A percentile compares a stretch with the other conserved stretches of the same genome.
phyloP scores from a whole-genome alignment of 768 basidiomycete species.

The Strobilomyces dryophilus region DNA sequence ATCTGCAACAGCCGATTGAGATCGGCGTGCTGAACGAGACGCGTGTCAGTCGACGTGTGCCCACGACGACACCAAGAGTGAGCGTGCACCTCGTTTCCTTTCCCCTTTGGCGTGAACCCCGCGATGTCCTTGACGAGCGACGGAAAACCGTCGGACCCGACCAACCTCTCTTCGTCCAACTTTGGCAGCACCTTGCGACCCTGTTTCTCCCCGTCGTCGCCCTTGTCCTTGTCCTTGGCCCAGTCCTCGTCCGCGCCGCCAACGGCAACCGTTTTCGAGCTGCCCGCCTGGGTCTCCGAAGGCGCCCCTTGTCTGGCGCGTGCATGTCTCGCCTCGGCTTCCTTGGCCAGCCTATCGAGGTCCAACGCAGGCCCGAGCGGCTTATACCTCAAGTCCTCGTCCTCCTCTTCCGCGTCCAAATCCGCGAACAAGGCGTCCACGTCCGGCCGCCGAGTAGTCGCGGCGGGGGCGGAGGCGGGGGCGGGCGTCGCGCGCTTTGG shows the following conservation, averaged over 20 bases:
- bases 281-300: slow-evolving; percentile 45
- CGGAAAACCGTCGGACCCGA: slow-evolving; percentile 76
- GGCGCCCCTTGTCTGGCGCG: slow-evolving; percentile 27
- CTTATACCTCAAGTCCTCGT: slow-evolving; percentile 39
- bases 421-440: slow-evolving; percentile 44
- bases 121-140: slow-evolving; percentile 72
- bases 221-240: slow-evolving; percentile 10
- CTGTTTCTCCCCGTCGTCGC: slow-evolving; percentile 26
- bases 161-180: slow-evolving; percentile 72
- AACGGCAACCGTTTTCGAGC: slow-evolving; percentile 33
- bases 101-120: slow-evolving; percentile 77
- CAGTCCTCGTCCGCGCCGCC: slow-evolving; percentile 17
- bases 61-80: not conserved
- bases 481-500: slow-evolving; percentile 22
- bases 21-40: slow-evolving; percentile 60
- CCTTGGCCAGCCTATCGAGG: slow-evolving; percentile 47
- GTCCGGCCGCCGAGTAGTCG: slow-evolving; percentile 30
- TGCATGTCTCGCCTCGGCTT: slow-evolving; percentile 50
- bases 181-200: slow-evolving; percentile 39
- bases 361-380: slow-evolving; percentile 51
- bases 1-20: slow-evolving; percentile 73
- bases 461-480: slow-evolving; percentile 3
- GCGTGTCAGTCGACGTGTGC: slow-evolving; percentile 1
- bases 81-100: slow-evolving; percentile 78
- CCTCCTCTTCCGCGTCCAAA: slow-evolving; percentile 46